Evolutionary conservation across 129 eudicot genomes (phyloP), one percentile per base, ranked within the genome.

Genomic region (Escallonia rubra): DNA sequence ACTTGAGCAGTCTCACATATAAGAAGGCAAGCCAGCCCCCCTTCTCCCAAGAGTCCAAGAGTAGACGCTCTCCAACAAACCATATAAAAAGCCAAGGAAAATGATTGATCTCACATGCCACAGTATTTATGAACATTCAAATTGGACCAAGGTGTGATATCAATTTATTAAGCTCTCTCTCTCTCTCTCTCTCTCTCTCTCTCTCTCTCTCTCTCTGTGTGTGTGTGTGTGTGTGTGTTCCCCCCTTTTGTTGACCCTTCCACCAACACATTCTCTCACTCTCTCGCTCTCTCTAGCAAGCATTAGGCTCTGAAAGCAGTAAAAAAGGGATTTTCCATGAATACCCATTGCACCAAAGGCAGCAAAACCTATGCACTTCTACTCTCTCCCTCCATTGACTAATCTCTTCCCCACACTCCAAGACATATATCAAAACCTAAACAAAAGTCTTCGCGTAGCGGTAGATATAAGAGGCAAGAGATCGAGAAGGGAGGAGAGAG

Each of bases 71-170:
- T 38, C 76, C 69, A 55, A 70, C 69, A 63, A 69, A 71, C 49
- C 65, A 63, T 49, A 57, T 43, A 49, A 66, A 74, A 58, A 65
- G 53, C 72, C 66, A 73, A 74, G 76, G 34, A 69, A 70, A 71
- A 77, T 77, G 74, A 78, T 72, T 72, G 66, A 59, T 66, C 60
- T 72, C 78, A 72, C 82, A 78, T 78, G 82, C 66, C 70, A 70
- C 74, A 65, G 72, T 65, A 71, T 68, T 59, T 39, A 63, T 13
- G 59, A 67, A 61, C 50, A 34, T 50, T 2, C 12, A 40, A 42
- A 34, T 11, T 4, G 3, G 23, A 12, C 59, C 3, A 4, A 54
- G 34, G 13, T 3, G 4, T 2, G 34, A 13, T 54, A 11, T 4
- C 59, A 54, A 54, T 11, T 8, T 6, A 7, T 2, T 52, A 52